Percentiles rank a stretch among this genome's conserved stretches.
These are phyloP conservation scores for Yamadazyma taylorii DNA, from an alignment of 1,139 yeast genomes.

Conservation along the genomic window DNA sequence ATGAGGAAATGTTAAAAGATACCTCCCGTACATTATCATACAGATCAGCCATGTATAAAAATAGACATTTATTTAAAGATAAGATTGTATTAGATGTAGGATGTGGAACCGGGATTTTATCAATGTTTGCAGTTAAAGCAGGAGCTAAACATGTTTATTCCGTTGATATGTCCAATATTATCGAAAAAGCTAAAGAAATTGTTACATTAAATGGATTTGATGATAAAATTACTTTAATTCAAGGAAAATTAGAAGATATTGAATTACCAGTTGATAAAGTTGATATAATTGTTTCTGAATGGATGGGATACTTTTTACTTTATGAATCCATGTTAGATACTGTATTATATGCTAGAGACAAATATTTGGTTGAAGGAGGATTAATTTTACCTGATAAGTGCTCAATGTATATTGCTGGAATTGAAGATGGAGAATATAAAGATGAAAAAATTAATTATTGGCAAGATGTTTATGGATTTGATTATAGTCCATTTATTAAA, in stretches of 20 bases:
- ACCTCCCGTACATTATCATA: conserved; percentile 89
- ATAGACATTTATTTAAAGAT: conserved; percentile 85
- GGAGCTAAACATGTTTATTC: conserved; percentile 98
- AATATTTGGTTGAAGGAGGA: conserved; percentile 83
- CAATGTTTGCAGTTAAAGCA: conserved; percentile 98
- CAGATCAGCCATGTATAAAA: conserved; percentile 89
- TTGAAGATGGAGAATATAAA: conserved; percentile 93
- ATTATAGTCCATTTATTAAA: conserved; percentile 71
- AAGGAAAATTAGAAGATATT: conserved; percentile 95
- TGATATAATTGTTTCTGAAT: conserved; percentile 94
- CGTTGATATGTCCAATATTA: conserved; percentile 95
- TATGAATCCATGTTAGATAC: conserved; percentile 99
- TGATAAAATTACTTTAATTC: conserved; percentile 83
- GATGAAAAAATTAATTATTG: conserved; percentile 91
- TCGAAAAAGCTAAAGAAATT: conserved; percentile 89
- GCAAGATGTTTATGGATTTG: conserved; percentile 97
- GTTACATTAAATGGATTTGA: conserved; percentile 80
- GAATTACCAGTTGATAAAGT: conserved; percentile 75
- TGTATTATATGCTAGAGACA: conserved; percentile 91
- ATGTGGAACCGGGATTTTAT: conserved; percentile 95
- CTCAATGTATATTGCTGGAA: conserved; percentile 84
- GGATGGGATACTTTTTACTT: conserved; percentile 98
- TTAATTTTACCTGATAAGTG: conserved; percentile 95
- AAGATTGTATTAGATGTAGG: conserved; percentile 98
- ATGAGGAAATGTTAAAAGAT: conserved; percentile 98